Conservation (phyloP, 176 grass and related monocot species). For the Thalia dealbata region DNA sequence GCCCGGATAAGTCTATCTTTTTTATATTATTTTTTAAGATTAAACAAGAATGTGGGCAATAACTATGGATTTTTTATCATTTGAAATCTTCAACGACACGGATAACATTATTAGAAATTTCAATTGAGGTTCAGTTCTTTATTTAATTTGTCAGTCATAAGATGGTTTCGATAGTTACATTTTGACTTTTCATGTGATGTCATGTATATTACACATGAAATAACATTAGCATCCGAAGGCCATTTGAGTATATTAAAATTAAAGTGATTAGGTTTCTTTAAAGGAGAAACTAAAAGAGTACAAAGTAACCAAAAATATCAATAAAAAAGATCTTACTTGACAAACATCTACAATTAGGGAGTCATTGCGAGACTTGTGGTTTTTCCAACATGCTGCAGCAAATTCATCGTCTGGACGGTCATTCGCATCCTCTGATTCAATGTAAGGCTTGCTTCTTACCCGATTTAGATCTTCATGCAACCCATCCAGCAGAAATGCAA, state of each 20-base stretch:
- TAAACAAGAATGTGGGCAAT: too few relatives aligned
- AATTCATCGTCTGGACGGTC: constrained; percentile 74
- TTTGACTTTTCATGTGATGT: too few relatives aligned
- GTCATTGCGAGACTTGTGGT: constrained; percentile 95
- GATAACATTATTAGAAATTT: too few relatives aligned
- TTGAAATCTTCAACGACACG: too few relatives aligned
- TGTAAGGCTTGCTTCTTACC: constrained; percentile 94
- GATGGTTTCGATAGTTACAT: too few relatives aligned
- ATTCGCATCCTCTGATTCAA: constrained; percentile 89
- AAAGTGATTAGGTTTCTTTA: neutral
- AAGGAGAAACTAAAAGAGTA: neutral
- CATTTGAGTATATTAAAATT: neutral
- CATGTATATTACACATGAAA: too few relatives aligned
- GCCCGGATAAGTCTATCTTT: too few relatives aligned
- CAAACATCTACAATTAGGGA: constrained; percentile 98
- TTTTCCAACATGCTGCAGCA: constrained; percentile 86
- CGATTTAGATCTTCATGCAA: constrained; percentile 99
- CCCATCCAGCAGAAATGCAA: constrained; percentile 95
- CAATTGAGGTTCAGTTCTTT: too few relatives aligned
- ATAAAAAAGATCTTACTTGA: constrained; percentile 38
- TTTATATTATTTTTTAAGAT: too few relatives aligned
- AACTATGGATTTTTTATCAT: too few relatives aligned
- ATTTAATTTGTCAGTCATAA: too few relatives aligned
- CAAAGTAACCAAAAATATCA: neutral
- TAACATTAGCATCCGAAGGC: neutral